These are phyloP conservation scores for Fomes fomentarius DNA, from an alignment of 1,284 basidiomycete genomes.

Conservation along the genomic window DNA sequence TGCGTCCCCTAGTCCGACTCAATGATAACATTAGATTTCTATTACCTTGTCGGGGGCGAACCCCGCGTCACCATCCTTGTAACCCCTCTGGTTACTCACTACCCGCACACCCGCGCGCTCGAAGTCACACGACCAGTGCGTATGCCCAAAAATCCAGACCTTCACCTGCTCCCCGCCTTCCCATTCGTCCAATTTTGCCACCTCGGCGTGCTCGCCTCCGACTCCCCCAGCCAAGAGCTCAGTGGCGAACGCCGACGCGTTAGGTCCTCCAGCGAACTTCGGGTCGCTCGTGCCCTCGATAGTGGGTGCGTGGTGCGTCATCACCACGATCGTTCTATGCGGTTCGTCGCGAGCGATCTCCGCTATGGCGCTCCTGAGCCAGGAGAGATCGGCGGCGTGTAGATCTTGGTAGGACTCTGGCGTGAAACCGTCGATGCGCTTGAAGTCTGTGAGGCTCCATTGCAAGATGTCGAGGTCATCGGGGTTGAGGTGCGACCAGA, in stretches of 20 bases:
- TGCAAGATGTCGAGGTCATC: conserved; percentile 31
- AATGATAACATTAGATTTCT: conserved; percentile 3
- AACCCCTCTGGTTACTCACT: conserved; percentile 41
- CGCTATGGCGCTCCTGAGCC: conserved; percentile 35
- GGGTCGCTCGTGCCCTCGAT: conserved; percentile 37
- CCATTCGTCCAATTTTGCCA: conserved; percentile 26
- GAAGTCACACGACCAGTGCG: conserved; percentile 44
- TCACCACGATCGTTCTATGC: conserved; percentile 35
- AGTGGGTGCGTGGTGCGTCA: conserved; percentile 45
- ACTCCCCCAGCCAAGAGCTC: too few relatives aligned
- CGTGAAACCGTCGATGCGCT: conserved; percentile 34
- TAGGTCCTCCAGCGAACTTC: conserved; percentile 29
- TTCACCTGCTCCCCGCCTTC: conserved; percentile 6
- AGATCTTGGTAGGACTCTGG: conserved; percentile 25
- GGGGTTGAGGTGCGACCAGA: conserved; percentile 39
- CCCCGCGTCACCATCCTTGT: conserved; percentile 24
- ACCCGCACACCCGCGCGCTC: conserved; percentile 36
- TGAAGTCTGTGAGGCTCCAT: conserved; percentile 36
- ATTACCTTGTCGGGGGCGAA: conserved; percentile 24
- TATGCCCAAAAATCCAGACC: conserved; percentile 45
- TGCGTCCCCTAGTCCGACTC: too few relatives aligned
- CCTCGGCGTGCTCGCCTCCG: too few relatives aligned
- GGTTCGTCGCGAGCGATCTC: conserved; percentile 34
- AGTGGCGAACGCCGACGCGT: conserved; percentile 39
- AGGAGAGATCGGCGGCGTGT: conserved; percentile 37